Conservation (phyloP, 2,329 filamentous ascomycete species). For the Trichoderma polysporum region DNA sequence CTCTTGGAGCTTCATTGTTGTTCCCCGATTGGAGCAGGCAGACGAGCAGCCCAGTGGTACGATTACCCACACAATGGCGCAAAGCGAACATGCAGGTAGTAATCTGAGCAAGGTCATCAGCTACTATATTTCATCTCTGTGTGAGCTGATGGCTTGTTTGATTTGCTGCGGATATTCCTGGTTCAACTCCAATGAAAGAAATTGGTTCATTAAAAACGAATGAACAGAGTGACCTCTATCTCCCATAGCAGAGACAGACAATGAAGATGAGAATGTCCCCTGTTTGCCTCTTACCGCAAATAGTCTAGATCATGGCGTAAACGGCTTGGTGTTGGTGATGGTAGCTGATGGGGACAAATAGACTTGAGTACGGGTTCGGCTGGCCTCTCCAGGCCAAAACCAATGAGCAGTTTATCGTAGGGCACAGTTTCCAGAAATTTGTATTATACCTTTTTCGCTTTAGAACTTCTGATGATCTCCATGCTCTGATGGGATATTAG, state of each 20-base stretch:
- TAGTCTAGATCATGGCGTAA: background rate
- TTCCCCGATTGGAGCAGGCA: no score
- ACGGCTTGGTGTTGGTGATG: background rate
- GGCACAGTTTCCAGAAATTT: no score
- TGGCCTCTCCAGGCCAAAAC: background rate
- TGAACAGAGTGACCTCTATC: background rate
- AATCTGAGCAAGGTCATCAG: background rate
- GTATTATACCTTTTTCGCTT: no score
- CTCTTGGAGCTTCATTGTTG: background rate
- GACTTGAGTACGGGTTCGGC: background rate
- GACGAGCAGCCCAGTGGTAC: background rate
- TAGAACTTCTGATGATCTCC: no score
- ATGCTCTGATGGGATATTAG: no score
- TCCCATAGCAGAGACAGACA: background rate
- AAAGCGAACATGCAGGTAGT: background rate
- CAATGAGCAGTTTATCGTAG: no score
- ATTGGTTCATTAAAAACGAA: background rate
- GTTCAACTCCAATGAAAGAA: background rate
- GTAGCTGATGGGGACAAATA: background rate
- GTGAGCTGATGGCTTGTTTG: background rate
- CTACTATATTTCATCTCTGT: background rate
- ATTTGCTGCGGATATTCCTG: background rate
- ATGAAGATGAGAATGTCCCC: background rate
- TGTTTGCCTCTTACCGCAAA: background rate
- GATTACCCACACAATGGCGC: background rate